phyloP scores from a whole-genome alignment of 1,139 yeast genomes.

The Kluyveromyces sp. region DNA sequence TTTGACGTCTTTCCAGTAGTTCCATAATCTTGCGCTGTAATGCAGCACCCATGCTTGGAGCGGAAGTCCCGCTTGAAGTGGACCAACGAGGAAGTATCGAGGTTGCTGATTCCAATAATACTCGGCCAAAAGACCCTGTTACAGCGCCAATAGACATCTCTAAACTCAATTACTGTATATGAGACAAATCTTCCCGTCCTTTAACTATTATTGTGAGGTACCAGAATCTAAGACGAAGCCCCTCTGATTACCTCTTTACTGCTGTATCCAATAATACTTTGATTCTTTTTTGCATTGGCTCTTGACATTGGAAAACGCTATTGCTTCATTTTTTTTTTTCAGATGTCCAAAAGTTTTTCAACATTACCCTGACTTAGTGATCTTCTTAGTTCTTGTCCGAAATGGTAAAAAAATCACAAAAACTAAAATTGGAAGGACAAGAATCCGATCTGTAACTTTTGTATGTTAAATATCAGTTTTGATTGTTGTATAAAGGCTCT shows the following conservation, averaged over 20 bases:
- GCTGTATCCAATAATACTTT: no score
- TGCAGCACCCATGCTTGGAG: slow-evolving; percentile 3
- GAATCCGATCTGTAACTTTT: neutral
- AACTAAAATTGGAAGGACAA: slow-evolving; percentile 2
- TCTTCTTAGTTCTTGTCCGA: neutral
- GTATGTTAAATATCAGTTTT: no score
- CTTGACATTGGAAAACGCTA: no score
- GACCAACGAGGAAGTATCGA: slow-evolving; percentile 9
- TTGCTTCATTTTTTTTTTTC: no score
- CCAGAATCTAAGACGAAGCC: no score
- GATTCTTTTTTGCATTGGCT: no score
- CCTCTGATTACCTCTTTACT: no score
- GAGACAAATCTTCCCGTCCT: no score
- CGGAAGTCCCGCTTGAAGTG: slow-evolving; percentile 3
- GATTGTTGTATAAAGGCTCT: no score
- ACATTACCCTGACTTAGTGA: neutral
- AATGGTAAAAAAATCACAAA: slow-evolving; percentile 1
- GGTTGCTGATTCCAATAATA: slow-evolving; percentile 5
- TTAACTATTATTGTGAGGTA: no score
- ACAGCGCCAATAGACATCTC: slow-evolving; percentile 2
- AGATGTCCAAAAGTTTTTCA: neutral
- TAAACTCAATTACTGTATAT: neutral
- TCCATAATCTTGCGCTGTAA: slow-evolving; percentile 13
- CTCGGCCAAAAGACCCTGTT: slow-evolving; percentile 2
- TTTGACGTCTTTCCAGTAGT: slow-evolving; percentile 17